Evolutionary conservation across 2,329 filamentous ascomycete species (phyloP), one percentile per base, ranked within the genome.

Genomic region (Beauveria australis): DNA sequence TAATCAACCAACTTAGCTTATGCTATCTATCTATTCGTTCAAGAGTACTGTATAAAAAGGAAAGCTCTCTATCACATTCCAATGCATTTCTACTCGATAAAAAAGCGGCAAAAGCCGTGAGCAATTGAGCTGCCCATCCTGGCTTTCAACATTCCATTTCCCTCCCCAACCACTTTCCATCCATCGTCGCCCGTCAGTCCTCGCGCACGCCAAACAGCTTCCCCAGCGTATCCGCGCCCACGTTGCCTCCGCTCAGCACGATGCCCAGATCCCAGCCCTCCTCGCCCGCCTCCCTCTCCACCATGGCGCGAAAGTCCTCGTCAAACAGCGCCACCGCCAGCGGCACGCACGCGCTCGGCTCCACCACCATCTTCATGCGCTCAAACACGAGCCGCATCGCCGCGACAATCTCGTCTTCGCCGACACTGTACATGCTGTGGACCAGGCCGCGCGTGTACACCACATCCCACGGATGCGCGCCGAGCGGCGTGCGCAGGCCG

Each of bases 291-390:
- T 92, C 89, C 62, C 69, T 73, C 75, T 91, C 85, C 10, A 92
- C 88, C 73, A 88, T 73, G 14, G 69, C 71, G 61, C 91, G 78
- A 64, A 97, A 97, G 4, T 92, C 90, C 74, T 95, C 90, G 71
- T 96, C 89, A 65, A 85, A 97, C 66, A 97, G 75, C 57, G 86
- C 87, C 8, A 90, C 89, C 0, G 93, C 94, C 62, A 97, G 73
- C 1, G 86, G 84, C n/a, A 97, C 92, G 2, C 87, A 91, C 0
- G 89, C 85, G 73, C 88, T 92, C 24, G 93, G 93, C 79, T 97
- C 93, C 14, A 97, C 86, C 24, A 97, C 85, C 52, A 96, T 76
- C 83, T 97, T 97, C 80, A 94, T 85, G 61, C 92, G 78, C 81
- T 97, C 93, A 64, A 92, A 76, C 40, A 96, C 88, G 63, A 97